These are phyloP conservation scores for Citrus trifoliata DNA, from an alignment of 345 rosid genomes.

Conservation along the genomic window DNA sequence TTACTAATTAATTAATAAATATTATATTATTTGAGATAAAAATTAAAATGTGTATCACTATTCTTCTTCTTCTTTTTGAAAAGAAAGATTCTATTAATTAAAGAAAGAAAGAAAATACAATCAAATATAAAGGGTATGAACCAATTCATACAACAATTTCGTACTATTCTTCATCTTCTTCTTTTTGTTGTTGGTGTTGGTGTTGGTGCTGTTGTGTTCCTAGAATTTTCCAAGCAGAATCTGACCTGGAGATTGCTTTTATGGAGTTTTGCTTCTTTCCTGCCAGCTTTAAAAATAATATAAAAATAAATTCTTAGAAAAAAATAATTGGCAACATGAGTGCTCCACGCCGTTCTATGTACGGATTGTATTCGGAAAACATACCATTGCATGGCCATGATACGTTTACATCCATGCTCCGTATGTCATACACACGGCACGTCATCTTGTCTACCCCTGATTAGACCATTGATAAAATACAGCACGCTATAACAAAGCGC, in stretches of 20 bases:
- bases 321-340: slow-evolving; percentile 20
- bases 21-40: too few relatives aligned
- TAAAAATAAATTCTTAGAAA: not conserved
- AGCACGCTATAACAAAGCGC: not conserved
- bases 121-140: too few relatives aligned
- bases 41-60: too few relatives aligned
- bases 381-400: not conserved
- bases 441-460: not conserved
- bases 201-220: too few relatives aligned
- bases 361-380: not conserved
- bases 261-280: not conserved
- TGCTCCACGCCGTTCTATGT: slow-evolving; percentile 14
- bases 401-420: not conserved
- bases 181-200: too few relatives aligned
- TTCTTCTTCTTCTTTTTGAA: too few relatives aligned
- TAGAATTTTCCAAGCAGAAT: not conserved
- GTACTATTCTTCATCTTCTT: too few relatives aligned
- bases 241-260: not conserved
- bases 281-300: not conserved
- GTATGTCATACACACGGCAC: not conserved
- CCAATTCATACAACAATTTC: too few relatives aligned
- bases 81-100: too few relatives aligned
- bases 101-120: too few relatives aligned
- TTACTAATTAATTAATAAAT: too few relatives aligned
- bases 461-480: not conserved